phyloP scores from a whole-genome alignment of 2,329 filamentous ascomycete species.

The Byssoonygena ceratinophila region DNA sequence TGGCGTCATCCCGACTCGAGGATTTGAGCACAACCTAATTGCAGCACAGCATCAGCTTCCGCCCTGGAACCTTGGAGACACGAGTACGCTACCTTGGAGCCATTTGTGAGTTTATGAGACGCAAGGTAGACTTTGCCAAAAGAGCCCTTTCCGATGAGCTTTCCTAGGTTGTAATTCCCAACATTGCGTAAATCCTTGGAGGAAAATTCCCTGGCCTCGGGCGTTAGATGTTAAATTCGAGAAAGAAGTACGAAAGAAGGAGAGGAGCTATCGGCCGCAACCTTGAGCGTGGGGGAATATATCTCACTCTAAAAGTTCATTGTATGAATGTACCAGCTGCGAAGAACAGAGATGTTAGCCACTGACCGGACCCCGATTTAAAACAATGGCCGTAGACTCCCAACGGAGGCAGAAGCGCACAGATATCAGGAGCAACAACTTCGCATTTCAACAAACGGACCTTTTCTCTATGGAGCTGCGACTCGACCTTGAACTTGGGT shows the following conservation, averaged over 20 bases:
- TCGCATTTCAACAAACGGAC: constrained; percentile 28
- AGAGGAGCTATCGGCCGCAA: not conserved
- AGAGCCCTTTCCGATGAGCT: constrained; percentile 89
- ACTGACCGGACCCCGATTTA: not conserved
- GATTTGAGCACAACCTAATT: constrained; percentile 90
- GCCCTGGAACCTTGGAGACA: too few species aligned
- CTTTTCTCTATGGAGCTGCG: constrained; percentile 52
- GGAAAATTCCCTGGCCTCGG: constrained; percentile 66
- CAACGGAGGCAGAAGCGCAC: too few species aligned
- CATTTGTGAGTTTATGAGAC: constrained; percentile 93
- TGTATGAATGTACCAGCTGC: constrained; percentile 92
- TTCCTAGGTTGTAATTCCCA: constrained; percentile 86
- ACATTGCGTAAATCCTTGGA: constrained; percentile 83
- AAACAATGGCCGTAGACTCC: too few species aligned
- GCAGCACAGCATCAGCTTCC: constrained; percentile 13
- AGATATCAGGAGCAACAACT: too few species aligned
- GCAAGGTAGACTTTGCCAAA: constrained; percentile 98
- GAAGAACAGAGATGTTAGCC: constrained; percentile 9
- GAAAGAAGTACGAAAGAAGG: not conserved
- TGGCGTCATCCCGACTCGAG: constrained; percentile 88
- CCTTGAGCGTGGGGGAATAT: not conserved
- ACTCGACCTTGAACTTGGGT: constrained; percentile 39
- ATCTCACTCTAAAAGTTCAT: constrained; percentile 83
- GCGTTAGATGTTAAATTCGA: constrained; percentile 12
- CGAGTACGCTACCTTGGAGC: too few species aligned